These are phyloP conservation scores for Podospora pseudocomata DNA, from an alignment of 495 filamentous ascomycete species.

Conservation along the genomic window DNA sequence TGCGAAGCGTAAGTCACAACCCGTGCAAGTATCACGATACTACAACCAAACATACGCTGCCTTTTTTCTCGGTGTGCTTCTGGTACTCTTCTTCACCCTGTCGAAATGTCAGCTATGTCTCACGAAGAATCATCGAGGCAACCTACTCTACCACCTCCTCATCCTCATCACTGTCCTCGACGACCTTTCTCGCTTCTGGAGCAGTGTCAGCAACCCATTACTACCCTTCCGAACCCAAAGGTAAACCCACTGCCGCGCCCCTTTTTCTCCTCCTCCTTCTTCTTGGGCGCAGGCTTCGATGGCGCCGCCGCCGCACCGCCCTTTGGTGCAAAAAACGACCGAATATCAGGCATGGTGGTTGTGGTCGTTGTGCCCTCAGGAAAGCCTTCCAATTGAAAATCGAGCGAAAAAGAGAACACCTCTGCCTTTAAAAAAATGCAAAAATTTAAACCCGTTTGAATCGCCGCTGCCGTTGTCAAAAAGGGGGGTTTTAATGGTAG, in stretches of 20 bases:
- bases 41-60: conserved; percentile 29
- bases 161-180: conserved; percentile 76
- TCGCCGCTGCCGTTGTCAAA: neutral
- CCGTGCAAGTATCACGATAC: neutral
- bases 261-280: conserved; percentile 46
- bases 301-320: conserved; percentile 42
- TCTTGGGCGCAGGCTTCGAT: conserved; percentile 48
- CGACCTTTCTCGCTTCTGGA: conserved; percentile 62
- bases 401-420: neutral
- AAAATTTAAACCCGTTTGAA: neutral
- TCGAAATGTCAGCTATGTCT: conserved; percentile 2
- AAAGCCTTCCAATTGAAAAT: neutral
- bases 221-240: neutral
- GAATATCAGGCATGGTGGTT: conserved; percentile 70
- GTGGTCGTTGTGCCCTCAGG: neutral
- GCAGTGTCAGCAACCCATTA: conserved; percentile 23
- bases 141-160: conserved; percentile 45
- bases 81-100: conserved; percentile 41
- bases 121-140: neutral
- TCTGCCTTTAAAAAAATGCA: neutral
- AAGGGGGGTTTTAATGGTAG: neutral
- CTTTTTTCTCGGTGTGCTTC: conserved; percentile 43
- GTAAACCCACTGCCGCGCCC: conserved; percentile 36
- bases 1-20: neutral
- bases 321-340: conserved; percentile 72